Evolutionary conservation across 1,284 basidiomycete genomes (phyloP).

Genomic region (Butyriboletus regius): DNA sequence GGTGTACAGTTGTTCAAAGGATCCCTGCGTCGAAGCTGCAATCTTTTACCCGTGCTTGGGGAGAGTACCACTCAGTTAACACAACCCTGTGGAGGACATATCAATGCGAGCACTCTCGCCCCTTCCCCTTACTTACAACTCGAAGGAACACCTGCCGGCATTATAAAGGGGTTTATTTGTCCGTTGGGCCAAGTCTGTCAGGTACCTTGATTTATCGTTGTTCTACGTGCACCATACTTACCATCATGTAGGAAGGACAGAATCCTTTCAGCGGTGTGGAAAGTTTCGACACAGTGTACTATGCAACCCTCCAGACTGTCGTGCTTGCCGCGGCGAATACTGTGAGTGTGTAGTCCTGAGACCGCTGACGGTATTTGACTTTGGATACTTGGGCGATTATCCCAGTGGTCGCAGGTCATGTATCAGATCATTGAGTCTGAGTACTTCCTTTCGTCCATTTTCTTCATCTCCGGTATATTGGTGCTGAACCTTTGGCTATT

Average conservation of each 20-base stretch:
- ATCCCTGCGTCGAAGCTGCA: constrained; percentile 64
- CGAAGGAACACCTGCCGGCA: constrained; percentile 32
- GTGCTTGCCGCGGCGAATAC: constrained; percentile 77
- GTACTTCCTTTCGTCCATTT: constrained; percentile 79
- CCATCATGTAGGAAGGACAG: constrained; percentile 43
- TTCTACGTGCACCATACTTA: background rate
- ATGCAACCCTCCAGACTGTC: constrained; percentile 75
- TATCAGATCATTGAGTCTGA: constrained; percentile 89
- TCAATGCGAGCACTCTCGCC: constrained; percentile 51
- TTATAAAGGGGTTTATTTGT: constrained; percentile 72
- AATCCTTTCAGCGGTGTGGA: constrained; percentile 69
- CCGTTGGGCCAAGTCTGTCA: constrained; percentile 73
- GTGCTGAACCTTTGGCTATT: constrained; percentile 91
- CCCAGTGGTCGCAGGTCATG: constrained; percentile 75
- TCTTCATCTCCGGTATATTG: constrained; percentile 79
- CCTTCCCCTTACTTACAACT: constrained; percentile 43
- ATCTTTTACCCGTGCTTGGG: constrained; percentile 46
- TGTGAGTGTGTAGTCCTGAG: constrained; percentile 37
- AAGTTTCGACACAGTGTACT: constrained; percentile 88
- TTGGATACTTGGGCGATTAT: background rate
- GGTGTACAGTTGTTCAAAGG: constrained; percentile 87
- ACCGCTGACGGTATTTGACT: background rate
- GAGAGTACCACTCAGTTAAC: constrained; percentile 42
- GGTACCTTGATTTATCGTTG: constrained; percentile 35
- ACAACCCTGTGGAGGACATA: constrained; percentile 73